Percentiles rank a stretch among this genome's conserved stretches.
These are phyloP conservation scores for Phragmites australis DNA, from an alignment of 176 grass and related monocot genomes.

Conservation along the genomic window DNA sequence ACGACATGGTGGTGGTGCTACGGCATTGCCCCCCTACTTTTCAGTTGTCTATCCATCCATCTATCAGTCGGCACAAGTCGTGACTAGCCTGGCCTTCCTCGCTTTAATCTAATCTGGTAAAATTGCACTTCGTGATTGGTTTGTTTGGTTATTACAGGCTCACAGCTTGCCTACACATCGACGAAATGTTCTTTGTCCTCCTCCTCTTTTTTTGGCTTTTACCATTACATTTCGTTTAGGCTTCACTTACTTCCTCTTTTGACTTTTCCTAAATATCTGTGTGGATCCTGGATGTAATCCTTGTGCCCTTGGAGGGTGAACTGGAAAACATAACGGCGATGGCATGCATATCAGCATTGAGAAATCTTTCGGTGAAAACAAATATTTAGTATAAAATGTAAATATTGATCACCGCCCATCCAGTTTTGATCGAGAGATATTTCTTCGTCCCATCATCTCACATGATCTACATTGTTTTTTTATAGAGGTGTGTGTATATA, in stretches of 20 bases:
- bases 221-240: not conserved
- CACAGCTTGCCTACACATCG: not conserved
- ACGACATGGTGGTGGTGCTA: not conserved
- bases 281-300: not conserved
- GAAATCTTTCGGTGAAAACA: too few species aligned
- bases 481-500: too few species aligned
- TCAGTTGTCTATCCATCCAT: not conserved
- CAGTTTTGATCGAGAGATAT: too few species aligned
- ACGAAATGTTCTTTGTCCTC: too few species aligned
- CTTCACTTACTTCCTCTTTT: not conserved
- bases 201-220: not conserved
- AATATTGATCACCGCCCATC: too few species aligned
- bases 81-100: not conserved
- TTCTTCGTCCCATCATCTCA: too few species aligned
- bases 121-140: conserved; percentile 26
- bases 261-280: not conserved
- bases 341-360: not conserved
- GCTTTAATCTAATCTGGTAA: conserved; percentile 23
- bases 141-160: conserved; percentile 10
- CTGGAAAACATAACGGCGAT: too few species aligned
- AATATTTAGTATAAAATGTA: too few species aligned
- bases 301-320: too few species aligned
- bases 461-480: too few species aligned
- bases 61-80: not conserved
- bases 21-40: not conserved